phyloP scores from a whole-genome alignment of 2,329 filamentous ascomycete species.

The Ramularia endophylla region DNA sequence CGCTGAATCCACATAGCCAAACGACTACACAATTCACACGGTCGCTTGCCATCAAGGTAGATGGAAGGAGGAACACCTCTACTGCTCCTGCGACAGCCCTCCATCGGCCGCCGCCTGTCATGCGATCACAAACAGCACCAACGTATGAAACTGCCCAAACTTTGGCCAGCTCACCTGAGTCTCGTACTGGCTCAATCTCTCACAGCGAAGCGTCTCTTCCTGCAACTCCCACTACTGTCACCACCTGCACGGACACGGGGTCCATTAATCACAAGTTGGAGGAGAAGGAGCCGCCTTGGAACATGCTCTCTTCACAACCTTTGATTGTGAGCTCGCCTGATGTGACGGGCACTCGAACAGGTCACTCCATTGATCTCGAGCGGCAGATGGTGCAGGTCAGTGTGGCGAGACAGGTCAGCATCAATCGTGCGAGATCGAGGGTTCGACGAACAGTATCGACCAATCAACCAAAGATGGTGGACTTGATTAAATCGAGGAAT shows the following conservation, averaged over 20 bases:
- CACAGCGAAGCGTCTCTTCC: slow-evolving; percentile 26
- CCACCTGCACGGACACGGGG: slow-evolving; percentile 19
- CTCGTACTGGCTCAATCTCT: slow-evolving; percentile 12
- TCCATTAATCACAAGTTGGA: slow-evolving; percentile 12
- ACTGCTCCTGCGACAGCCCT: slow-evolving; percentile 10
- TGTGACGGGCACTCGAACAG: too few species aligned
- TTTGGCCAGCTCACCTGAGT: slow-evolving; percentile 17
- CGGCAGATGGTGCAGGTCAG: slow-evolving; percentile 26
- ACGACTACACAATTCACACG: slow-evolving; percentile 16
- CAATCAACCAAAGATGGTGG: slow-evolving; percentile 29
- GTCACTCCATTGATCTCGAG: slow-evolving; percentile 18
- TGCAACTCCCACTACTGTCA: slow-evolving; percentile 23
- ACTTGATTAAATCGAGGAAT: slow-evolving; percentile 20
- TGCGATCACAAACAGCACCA: slow-evolving; percentile 26
- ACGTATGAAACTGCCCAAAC: slow-evolving; percentile 11
- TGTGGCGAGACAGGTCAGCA: slow-evolving; percentile 27
- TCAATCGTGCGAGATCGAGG: slow-evolving; percentile 19
- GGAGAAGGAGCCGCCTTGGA: slow-evolving; percentile 14
- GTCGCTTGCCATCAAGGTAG: slow-evolving; percentile 14
- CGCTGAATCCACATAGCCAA: slow-evolving; percentile 1
- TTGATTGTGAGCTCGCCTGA: not conserved
- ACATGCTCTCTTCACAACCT: slow-evolving; percentile 11
- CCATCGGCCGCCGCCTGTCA: slow-evolving; percentile 16
- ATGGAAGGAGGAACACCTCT: slow-evolving; percentile 4
- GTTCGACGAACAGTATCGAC: slow-evolving; percentile 21